Evolutionary conservation across 2,329 filamentous ascomycete genomes (phyloP), one percentile per base, ranked within the genome.

Genomic region (Clonostachys sp.): DNA sequence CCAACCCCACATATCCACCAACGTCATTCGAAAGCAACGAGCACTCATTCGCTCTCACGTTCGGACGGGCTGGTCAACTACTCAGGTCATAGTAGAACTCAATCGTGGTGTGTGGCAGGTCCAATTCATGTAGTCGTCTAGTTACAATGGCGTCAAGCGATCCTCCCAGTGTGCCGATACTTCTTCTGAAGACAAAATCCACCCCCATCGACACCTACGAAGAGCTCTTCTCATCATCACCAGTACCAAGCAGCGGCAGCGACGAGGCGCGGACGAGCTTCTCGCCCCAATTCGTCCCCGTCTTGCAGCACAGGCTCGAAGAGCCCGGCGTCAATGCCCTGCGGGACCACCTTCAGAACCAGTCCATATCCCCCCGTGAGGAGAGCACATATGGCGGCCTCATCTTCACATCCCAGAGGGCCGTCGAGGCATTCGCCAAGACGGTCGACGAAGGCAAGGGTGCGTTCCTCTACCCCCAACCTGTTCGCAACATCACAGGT

Each of bases 341-440:
- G 18, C 70, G 71, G 33, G 58, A 64, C 4, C 60, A 83, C 14
- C 72, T 91, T 10, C 59, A 56, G 10, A 53, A 59, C 2, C 65
- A 61, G 20, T 53, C 58, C 14, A 74, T 84, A 50, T 68, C 70
- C 42, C 51, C 50, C n/a, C 45, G 45, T 1, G 39, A 57, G 1
- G 66, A 61, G 3, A 62, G 64, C 39, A 56, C 67, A 13, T 92
- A 89, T 58, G 87, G 87, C 6, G 89, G 87, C n/a, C 68, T 92
- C 49, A 84, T 94, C 44, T 92, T 94, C 60, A 94, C 89, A 2
- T 91, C 87, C 8, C 89, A 94, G 62, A 78, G 89, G 44, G 87
- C 89, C 1, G 89, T 94, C 3, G 89, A 94, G 61, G 87, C 86
- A 0, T 90, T 94, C 57, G 70, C 80, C 5, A 71, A 77, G 42